These are phyloP conservation scores for Alloteropsis semialata DNA, from an alignment of 176 grass and related monocot genomes.

Conservation along the genomic window DNA sequence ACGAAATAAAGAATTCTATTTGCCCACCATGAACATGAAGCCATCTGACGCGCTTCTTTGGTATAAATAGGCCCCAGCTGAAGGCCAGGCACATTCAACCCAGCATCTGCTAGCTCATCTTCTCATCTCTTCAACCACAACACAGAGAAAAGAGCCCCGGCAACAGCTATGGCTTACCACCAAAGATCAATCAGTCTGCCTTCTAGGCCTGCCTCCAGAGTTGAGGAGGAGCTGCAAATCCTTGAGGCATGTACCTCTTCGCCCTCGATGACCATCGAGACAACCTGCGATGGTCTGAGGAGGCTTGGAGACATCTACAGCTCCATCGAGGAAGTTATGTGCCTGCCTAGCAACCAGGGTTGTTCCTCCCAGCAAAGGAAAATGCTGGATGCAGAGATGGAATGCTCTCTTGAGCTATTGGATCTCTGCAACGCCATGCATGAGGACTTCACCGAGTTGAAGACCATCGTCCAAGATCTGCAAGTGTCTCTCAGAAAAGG, in stretches of 20 bases:
- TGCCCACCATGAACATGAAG: not conserved
- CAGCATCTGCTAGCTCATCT: not conserved
- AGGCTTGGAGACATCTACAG: conserved; percentile 40
- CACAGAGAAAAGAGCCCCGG: conserved; percentile 14
- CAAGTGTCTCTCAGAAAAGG: conserved; percentile 45
- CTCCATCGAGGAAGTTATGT: conserved; percentile 41
- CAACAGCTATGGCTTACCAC: conserved; percentile 40
- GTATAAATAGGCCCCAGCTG: conserved; percentile 40
- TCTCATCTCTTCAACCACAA: conserved; percentile 16
- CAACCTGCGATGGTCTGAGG: conserved; percentile 34
- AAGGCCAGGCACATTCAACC: conserved; percentile 21
- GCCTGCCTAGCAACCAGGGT: conserved; percentile 40
- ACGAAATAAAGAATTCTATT: not conserved
- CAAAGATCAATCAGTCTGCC: conserved; percentile 51
- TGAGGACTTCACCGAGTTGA: conserved; percentile 39
- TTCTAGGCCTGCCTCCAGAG: conserved; percentile 32
- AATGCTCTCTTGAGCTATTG: conserved; percentile 37
- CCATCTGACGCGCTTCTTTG: conserved; percentile 2
- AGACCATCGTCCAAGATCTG: conserved; percentile 49
- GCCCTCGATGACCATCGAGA: conserved; percentile 7
- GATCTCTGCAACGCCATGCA: conserved; percentile 51
- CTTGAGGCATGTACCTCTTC: conserved; percentile 38
- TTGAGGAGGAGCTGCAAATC: conserved; percentile 44
- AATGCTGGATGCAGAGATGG: conserved; percentile 47
- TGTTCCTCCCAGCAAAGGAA: conserved; percentile 40